These are phyloP conservation scores for Candida oleophila DNA, from an alignment of 805 yeast species.

Conservation along the genomic window DNA sequence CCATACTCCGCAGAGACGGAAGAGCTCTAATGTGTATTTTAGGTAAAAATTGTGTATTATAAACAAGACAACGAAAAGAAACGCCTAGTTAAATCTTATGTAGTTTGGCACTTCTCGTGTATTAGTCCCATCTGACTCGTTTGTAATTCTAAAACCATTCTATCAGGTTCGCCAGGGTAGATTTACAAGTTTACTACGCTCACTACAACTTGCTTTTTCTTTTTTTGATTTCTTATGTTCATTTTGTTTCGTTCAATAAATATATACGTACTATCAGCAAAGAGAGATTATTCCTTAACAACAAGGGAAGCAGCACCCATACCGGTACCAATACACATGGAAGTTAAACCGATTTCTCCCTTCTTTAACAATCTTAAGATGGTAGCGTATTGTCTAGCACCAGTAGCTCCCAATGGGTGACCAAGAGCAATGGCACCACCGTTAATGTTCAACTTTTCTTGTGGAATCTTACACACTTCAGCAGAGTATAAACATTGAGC, in stretches of 20 bases:
- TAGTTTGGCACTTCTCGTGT: too few relatives aligned
- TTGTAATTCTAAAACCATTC: too few relatives aligned
- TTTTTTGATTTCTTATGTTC: neutral
- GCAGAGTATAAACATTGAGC: constrained; percentile 87
- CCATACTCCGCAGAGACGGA: constrained; percentile 11
- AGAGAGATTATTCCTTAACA: constrained; percentile 61
- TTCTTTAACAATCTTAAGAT: constrained; percentile 73
- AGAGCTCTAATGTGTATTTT: constrained; percentile 26
- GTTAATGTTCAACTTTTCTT: constrained; percentile 74
- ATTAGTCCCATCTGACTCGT: too few relatives aligned
- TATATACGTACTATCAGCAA: neutral
- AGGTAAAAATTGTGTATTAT: too few relatives aligned
- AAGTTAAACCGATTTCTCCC: constrained; percentile 85
- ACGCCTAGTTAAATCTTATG: too few relatives aligned
- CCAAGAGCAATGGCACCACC: constrained; percentile 98
- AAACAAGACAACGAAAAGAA: too few relatives aligned
- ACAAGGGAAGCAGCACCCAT: constrained; percentile 96
- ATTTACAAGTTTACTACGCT: too few relatives aligned
- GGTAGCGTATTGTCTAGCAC: constrained; percentile 92
- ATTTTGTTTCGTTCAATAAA: neutral
- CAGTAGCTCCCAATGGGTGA: constrained; percentile 69
- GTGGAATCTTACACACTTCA: constrained; percentile 59
- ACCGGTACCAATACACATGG: constrained; percentile 98
- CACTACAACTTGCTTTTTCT: too few relatives aligned
- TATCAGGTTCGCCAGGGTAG: too few relatives aligned